Percentiles rank a stretch among this genome's conserved stretches.
phyloP scores from a whole-genome alignment of 495 filamentous ascomycete species.

The Aspergillus nidulans region DNA sequence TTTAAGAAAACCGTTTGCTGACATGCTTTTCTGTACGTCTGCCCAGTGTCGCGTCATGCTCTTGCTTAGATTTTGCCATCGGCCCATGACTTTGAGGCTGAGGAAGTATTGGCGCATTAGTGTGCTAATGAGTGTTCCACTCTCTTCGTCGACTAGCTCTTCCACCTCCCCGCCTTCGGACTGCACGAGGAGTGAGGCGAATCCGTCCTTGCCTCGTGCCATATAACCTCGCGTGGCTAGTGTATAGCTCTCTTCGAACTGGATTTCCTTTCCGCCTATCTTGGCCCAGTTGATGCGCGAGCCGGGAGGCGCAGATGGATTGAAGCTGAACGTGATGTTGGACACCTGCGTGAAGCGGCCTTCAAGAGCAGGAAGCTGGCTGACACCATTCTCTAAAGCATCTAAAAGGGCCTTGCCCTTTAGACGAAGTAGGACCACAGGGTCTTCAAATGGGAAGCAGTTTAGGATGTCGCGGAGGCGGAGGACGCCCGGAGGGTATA shows the following conservation, averaged over 20 bases:
- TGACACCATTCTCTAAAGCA: slow-evolving; percentile 79
- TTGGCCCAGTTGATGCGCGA: slow-evolving; percentile 59
- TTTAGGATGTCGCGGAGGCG: slow-evolving; percentile 69
- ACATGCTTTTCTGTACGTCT: slow-evolving; percentile 52
- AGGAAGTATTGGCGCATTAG: slow-evolving; percentile 88
- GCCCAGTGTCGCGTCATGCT: slow-evolving; percentile 59
- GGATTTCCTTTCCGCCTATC: slow-evolving; percentile 55
- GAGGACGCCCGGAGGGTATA: slow-evolving; percentile 76
- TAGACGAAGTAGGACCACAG: slow-evolving; percentile 70
- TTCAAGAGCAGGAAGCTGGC: slow-evolving; percentile 75
- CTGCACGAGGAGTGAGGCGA: slow-evolving; percentile 61
- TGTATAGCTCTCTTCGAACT: slow-evolving; percentile 56
- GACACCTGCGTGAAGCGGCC: slow-evolving; percentile 73
- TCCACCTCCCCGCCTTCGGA: slow-evolving; percentile 68
- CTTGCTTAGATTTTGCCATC: slow-evolving; percentile 64
- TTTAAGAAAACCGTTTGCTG: slow-evolving; percentile 36
- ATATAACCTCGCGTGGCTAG: slow-evolving; percentile 81
- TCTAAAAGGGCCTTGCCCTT: slow-evolving; percentile 62
- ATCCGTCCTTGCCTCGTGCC: slow-evolving; percentile 84
- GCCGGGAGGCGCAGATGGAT: slow-evolving; percentile 53
- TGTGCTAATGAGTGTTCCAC: slow-evolving; percentile 76
- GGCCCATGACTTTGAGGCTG: slow-evolving; percentile 69
- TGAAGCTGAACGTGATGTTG: slow-evolving; percentile 68
- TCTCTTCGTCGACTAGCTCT: slow-evolving; percentile 78
- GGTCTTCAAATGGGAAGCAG: slow-evolving; percentile 91